Conservation (phyloP, 2,329 filamentous ascomycete genomes). For the Aspergillus transmontanensis region DNA sequence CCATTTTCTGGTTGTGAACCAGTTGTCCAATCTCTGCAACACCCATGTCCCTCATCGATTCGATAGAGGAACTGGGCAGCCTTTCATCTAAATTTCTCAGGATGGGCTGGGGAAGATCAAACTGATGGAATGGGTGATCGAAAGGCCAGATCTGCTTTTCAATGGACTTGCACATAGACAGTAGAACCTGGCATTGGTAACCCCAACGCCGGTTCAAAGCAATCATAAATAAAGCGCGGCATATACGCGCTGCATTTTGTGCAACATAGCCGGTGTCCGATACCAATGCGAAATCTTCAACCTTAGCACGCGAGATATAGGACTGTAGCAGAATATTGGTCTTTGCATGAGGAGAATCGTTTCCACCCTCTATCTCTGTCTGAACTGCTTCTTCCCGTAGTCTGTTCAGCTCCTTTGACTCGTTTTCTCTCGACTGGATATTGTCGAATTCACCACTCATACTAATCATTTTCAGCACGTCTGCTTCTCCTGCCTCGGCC, state of each 20-base stretch:
- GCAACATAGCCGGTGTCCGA: constrained; percentile 95
- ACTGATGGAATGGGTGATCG: constrained; percentile 92
- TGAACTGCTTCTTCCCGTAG: constrained; percentile 71
- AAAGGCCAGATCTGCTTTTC: constrained; percentile 95
- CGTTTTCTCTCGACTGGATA: constrained; percentile 86
- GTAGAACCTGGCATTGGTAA: constrained; percentile 85
- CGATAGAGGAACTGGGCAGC: constrained; percentile 71
- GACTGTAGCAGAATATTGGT: constrained; percentile 94
- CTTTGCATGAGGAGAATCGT: constrained; percentile 75
- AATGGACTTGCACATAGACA: constrained; percentile 94
- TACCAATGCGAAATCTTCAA: constrained; percentile 90
- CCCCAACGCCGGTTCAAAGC: constrained; percentile 94
- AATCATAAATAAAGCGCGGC: constrained; percentile 94
- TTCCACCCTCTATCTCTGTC: constrained; percentile 74
- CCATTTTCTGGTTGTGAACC: constrained; percentile 88
- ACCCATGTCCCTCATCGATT: constrained; percentile 90
- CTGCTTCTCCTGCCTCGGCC: constrained; percentile 81
- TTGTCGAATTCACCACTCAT: constrained; percentile 99
- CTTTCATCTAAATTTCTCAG: constrained; percentile 85
- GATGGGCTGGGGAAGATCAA: constrained; percentile 82
- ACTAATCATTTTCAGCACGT: constrained; percentile 93
- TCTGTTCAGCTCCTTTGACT: constrained; percentile 80
- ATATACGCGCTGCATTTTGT: constrained; percentile 93
- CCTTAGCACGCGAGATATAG: constrained; percentile 83
- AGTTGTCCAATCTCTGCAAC: constrained; percentile 83